Conservation (phyloP, 805 yeast genomes). For the Pichia manshurica region DNA sequence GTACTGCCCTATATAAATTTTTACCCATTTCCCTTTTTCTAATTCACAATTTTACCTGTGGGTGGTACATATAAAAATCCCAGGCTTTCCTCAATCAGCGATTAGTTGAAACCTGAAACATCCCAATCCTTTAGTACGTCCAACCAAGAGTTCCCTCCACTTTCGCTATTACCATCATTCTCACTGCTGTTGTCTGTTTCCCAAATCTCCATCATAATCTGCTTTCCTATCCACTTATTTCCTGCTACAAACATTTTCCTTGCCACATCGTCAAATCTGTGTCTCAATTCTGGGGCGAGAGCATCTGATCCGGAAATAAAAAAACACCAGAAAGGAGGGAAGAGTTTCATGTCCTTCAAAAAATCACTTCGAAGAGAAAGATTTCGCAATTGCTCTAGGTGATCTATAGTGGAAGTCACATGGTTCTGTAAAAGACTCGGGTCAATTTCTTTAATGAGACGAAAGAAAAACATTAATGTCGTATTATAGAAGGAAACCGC, state of each 20-base stretch:
- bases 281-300: conserved; percentile 27
- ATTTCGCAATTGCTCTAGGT: conserved; percentile 29
- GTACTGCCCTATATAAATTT: too few relatives aligned
- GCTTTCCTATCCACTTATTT: conserved; percentile 51
- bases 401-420: conserved; percentile 32
- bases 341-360: conserved; percentile 24
- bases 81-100: too few relatives aligned
- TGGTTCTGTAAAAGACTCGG: conserved; percentile 32
- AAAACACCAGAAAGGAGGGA: conserved; percentile 46
- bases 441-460: conserved; percentile 41
- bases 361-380: conserved; percentile 18
- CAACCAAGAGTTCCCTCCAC: conserved; percentile 40
- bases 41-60: too few relatives aligned
- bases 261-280: conserved; percentile 30
- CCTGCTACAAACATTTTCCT: conserved; percentile 32
- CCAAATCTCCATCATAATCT: conserved; percentile 48
- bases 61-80: too few relatives aligned
- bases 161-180: conserved; percentile 7
- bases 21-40: too few relatives aligned
- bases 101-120: conserved; percentile 27
- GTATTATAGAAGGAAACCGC: conserved; percentile 39
- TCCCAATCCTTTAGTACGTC: conserved; percentile 54
- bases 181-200: conserved; percentile 26
- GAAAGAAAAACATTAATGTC: conserved; percentile 38
- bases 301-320: conserved; percentile 41